phyloP scores from a whole-genome alignment of 352 stramenopile species.

The Ophiocytium majus region DNA sequence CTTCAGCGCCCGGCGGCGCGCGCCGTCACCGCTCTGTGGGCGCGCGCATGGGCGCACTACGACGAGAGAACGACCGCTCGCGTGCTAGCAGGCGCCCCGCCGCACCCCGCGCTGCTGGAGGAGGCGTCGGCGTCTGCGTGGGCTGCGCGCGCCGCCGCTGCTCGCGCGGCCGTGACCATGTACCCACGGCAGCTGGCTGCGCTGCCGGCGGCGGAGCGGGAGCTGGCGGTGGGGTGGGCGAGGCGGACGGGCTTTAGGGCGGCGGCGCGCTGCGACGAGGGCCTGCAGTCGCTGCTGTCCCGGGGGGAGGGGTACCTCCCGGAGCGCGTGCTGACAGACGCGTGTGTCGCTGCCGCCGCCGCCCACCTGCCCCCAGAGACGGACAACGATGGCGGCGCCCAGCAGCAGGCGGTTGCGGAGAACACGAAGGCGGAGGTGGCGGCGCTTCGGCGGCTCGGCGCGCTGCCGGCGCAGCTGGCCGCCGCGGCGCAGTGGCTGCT shows the following conservation, averaged over 20 bases:
- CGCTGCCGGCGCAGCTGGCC: constrained; percentile 24
- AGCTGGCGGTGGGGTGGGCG: constrained; percentile 47
- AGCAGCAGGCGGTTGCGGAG: constrained; percentile 9
- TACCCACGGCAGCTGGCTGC: constrained; percentile 32
- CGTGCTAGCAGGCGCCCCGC: not conserved
- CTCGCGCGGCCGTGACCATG: constrained; percentile 31
- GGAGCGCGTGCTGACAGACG: constrained; percentile 26
- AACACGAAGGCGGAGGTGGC: constrained; percentile 25
- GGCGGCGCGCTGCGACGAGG: constrained; percentile 24
- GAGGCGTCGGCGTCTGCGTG: constrained; percentile 28
- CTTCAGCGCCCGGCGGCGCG: constrained; percentile 34
- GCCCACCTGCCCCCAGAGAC: not conserved
- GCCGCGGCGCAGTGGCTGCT: constrained; percentile 16
- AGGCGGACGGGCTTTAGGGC: constrained; percentile 29
- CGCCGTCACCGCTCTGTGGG: constrained; percentile 31
- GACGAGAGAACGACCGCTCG: not conserved
- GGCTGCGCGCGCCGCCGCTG: constrained; percentile 38
- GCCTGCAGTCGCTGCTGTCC: constrained; percentile 34
- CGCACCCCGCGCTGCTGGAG: constrained; percentile 42
- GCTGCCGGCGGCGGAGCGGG: constrained; percentile 47
- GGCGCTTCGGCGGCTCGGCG: constrained; percentile 33
- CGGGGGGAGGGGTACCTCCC: constrained; percentile 36
- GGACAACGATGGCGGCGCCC: not conserved
- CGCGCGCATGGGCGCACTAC: constrained; percentile 33
- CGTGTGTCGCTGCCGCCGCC: not conserved